phyloP scores from a whole-genome alignment of 2,329 filamentous ascomycete genomes.

The Curvularia sp. region DNA sequence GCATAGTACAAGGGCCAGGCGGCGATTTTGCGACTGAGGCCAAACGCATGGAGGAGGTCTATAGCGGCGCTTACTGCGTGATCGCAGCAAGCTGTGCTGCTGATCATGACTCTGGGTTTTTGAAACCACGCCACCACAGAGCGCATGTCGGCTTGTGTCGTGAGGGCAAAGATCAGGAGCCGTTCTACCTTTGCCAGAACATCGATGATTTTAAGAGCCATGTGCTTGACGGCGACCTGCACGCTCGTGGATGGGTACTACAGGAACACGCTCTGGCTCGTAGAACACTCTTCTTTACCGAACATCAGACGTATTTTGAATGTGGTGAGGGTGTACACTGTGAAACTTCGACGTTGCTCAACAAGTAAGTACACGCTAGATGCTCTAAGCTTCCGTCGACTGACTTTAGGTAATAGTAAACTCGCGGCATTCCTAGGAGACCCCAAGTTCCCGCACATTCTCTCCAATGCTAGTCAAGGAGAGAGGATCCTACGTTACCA shows the following conservation, averaged over 20 bases:
- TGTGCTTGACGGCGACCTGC: slow-evolving; percentile 26
- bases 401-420: slow-evolving; percentile 18
- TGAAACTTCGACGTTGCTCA: slow-evolving; percentile 24
- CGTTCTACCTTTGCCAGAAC: slow-evolving; percentile 20
- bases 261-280: slow-evolving; percentile 38
- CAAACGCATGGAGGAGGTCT: slow-evolving; percentile 33
- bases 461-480: slow-evolving; percentile 6
- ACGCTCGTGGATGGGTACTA: slow-evolving; percentile 36
- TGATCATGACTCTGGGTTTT: slow-evolving; percentile 21
- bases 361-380: slow-evolving; percentile 23
- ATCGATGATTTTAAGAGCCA: slow-evolving; percentile 36
- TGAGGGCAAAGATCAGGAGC: not conserved
- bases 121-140: slow-evolving; percentile 8
- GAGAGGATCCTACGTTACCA: slow-evolving; percentile 18
- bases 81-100: slow-evolving; percentile 29
- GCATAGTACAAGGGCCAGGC: slow-evolving; percentile 32
- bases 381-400: not conserved
- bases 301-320: slow-evolving; percentile 38
- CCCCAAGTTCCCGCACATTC: slow-evolving; percentile 31
- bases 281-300: slow-evolving; percentile 35
- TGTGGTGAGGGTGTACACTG: slow-evolving; percentile 31
- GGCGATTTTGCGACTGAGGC: slow-evolving; percentile 32
- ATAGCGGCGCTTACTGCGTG: slow-evolving; percentile 32
- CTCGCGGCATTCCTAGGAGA: slow-evolving; percentile 38
- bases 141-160: not conserved